phyloP scores from a whole-genome alignment of 169 alveolate genomes.

The Eimeria maxima region DNA sequence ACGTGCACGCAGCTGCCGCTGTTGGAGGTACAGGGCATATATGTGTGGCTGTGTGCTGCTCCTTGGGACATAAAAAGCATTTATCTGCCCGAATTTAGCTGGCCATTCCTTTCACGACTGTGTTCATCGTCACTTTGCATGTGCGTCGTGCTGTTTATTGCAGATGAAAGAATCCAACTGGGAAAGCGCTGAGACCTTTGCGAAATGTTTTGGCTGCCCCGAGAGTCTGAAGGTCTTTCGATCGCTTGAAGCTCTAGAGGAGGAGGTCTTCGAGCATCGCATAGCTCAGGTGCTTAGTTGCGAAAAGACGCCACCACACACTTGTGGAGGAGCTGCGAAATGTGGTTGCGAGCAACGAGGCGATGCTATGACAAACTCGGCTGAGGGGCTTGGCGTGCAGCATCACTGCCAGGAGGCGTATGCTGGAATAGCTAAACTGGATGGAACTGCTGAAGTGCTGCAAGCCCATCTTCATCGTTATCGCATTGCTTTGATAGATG shows the following conservation, averaged over 20 bases:
- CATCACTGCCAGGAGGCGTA: not conserved
- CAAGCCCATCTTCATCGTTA: conserved; percentile 46
- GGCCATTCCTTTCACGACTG: not conserved
- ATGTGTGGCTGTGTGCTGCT: not conserved
- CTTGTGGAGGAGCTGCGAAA: not conserved
- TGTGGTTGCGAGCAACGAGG: not conserved
- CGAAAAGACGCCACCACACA: conserved; percentile 35
- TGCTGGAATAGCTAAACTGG: not conserved
- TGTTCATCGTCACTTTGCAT: not conserved
- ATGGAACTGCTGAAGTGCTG: not conserved
- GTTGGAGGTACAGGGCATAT: too few species aligned
- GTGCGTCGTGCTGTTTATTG: not conserved
- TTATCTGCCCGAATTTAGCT: not conserved
- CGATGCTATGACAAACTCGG: not conserved
- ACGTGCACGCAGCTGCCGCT: not conserved
- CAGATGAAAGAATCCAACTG: conserved; percentile 43
- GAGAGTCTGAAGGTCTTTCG: conserved; percentile 45
- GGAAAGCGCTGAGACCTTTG: conserved; percentile 30
- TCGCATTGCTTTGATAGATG: conserved; percentile 60
- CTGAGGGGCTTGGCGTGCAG: not conserved
- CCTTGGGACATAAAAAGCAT: not conserved
- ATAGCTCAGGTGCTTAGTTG: not conserved
- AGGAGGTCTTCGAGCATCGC: conserved; percentile 16
- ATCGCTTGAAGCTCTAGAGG: conserved; percentile 63
- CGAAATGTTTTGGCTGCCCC: conserved; percentile 19